A percentile compares a stretch with the other conserved stretches of the same genome.
phyloP scores from a whole-genome alignment of 108 stramenopile genomes.

The Nitzschia inconspicua region DNA sequence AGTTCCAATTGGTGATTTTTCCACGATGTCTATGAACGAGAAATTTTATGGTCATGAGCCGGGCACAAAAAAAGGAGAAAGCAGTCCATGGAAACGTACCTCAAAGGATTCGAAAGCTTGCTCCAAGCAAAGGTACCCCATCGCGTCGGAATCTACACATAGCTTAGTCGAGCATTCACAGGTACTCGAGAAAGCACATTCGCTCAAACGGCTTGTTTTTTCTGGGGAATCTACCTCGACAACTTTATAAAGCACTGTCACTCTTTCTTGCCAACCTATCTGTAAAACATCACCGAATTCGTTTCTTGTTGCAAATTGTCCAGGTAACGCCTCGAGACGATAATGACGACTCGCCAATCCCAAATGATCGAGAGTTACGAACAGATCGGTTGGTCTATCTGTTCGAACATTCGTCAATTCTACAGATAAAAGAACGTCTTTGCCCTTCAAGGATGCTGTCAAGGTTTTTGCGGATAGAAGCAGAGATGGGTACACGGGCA shows the following conservation, averaged over 20 bases:
- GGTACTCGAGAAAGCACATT: conserved; percentile 33
- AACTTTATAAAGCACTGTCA: conserved; percentile 67
- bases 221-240: conserved; percentile 27
- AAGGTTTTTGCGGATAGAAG: conserved; percentile 56
- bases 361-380: conserved; percentile 60
- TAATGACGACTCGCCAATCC: conserved; percentile 68
- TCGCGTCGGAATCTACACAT: conserved; percentile 6
- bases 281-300: conserved; percentile 26
- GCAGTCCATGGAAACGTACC: too few species aligned
- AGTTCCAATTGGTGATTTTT: conserved; percentile 29
- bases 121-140: conserved; percentile 72
- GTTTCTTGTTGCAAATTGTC: conserved; percentile 44
- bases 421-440: conserved; percentile 68
- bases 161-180: neutral
- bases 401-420: conserved; percentile 78
- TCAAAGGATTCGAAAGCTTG: conserved; percentile 58
- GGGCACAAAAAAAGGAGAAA: too few species aligned
- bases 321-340: conserved; percentile 45
- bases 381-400: conserved; percentile 58
- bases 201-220: conserved; percentile 30
- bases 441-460: conserved; percentile 51
- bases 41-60: too few species aligned
- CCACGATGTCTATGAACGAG: conserved; percentile 25
- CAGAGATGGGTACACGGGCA: conserved; percentile 76
- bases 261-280: conserved; percentile 78